Base-by-base conservation (phyloP, 805 yeast genomes). In the Saturnispora bothae region DNA sequence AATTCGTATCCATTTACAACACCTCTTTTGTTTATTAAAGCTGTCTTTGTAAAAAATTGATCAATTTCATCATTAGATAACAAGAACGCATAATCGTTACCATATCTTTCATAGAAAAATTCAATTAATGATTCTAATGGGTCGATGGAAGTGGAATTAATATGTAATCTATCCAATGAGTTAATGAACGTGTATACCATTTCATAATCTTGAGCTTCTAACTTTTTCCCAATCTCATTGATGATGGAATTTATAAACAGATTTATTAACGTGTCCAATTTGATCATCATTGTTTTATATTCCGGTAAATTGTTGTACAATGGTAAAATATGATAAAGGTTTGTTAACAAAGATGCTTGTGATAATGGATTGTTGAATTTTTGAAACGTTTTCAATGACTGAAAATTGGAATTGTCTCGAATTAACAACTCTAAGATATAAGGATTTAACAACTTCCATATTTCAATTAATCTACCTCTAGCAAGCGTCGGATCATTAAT, bases 211-310 rank as follows among this genome's bases (percentile, higher is more conserved):
- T 64, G 58, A 2, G 64, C 50, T 31, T 69, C 73, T 42, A 69
- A 67, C 43, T 69, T 77, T 22, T 66, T 56, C 36, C 81, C 88
- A 42, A 83, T 65, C 51, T 84, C 94, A 33, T 74, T 57, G 13
- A 83, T 53, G 6, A 81, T 66, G 0, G 92, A 83, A 51, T 71
- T 79, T 29, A 80, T 78, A 51, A 84, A 83, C 15, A 83, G 63
- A 49, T 80, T 89, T 28, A 75, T 54, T 10, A 78, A 63, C 3
- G 80, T 65, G 27, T 66, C 68, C 33, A 80, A 56, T 42, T 73
- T 46, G 4, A 61, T 49, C 1, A 48, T 30, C 52, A 59, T 49
- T 29, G 45, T 57, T 13, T 50, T 39, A 34, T 49, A 60, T n/a
- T 44, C 40, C 4, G 38, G 32, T 17, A 42, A 43, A 7, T 40